Evolutionary conservation across 1,139 yeast species (phyloP).

Genomic region (Scheffersomyces stambukii): DNA sequence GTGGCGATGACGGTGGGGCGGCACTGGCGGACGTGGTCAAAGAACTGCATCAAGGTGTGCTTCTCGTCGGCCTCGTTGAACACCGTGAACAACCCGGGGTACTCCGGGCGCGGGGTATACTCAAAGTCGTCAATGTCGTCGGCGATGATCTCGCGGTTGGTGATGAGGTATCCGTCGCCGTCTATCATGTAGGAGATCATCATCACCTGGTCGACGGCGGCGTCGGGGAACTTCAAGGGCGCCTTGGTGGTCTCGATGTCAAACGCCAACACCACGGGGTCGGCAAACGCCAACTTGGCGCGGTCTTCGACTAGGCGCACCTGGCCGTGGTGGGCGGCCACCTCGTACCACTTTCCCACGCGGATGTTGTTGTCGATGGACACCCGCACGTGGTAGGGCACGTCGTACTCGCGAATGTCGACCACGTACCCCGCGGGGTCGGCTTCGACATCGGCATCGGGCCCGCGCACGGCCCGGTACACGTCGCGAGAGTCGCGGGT

Average conservation of each 20-base stretch:
- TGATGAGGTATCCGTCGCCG: constrained; percentile 91
- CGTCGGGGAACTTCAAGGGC: constrained; percentile 93
- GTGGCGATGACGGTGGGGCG: constrained; percentile 95
- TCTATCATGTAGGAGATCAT: constrained; percentile 99
- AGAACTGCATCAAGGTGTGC: constrained; percentile 68
- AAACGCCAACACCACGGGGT: constrained; percentile 93
- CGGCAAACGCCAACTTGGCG: constrained; percentile 89
- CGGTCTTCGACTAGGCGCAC: constrained; percentile 57
- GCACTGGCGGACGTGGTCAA: constrained; percentile 84
- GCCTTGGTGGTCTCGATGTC: constrained; percentile 98
- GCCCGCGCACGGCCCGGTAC: constrained; percentile 32
- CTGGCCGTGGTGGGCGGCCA: constrained; percentile 58
- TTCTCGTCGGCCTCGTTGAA: constrained; percentile 89
- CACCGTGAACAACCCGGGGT: constrained; percentile 83
- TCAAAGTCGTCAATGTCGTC: constrained; percentile 96
- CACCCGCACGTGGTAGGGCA: constrained; percentile 94
- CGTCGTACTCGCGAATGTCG: constrained; percentile 91
- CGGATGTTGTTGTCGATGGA: constrained; percentile 82
- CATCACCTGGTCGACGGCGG: constrained; percentile 92
- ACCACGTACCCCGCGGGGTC: constrained; percentile 67
- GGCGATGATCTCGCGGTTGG: constrained; percentile 90
- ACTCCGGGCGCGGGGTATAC: constrained; percentile 96
- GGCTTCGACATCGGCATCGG: constrained; percentile 13
- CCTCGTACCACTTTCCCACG: constrained; percentile 95
- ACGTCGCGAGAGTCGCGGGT: constrained; percentile 67